A percentile compares a stretch with the other conserved stretches of the same genome.
phyloP scores from a whole-genome alignment of 805 yeast species.

The Wickerhamiella australiensis region DNA sequence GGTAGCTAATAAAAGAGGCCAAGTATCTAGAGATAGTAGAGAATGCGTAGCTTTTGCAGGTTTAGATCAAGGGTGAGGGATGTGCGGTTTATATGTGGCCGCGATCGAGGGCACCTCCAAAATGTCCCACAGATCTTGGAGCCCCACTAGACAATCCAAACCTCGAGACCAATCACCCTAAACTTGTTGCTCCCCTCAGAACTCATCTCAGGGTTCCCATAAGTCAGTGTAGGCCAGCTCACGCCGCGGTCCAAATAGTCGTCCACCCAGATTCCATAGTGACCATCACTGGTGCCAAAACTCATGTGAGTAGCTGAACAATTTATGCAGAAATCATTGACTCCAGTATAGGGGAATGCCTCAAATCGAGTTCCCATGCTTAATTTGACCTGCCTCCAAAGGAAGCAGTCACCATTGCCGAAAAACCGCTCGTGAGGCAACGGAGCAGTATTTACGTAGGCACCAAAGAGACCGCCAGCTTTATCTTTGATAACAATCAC shows the following conservation, averaged over 20 bases:
- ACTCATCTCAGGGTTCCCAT: conserved; percentile 75
- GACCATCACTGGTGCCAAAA: conserved; percentile 87
- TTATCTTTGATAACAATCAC: conserved; percentile 60
- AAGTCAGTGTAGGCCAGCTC: conserved; percentile 65
- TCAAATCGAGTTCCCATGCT: conserved; percentile 37
- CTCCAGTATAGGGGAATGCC: conserved; percentile 79
- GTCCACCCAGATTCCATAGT: conserved; percentile 84
- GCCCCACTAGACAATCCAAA: conserved; percentile 69
- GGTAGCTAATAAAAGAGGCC: not conserved
- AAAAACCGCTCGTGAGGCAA: conserved; percentile 66
- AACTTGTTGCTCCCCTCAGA: conserved; percentile 48
- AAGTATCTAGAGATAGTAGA: no score
- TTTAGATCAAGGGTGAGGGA: no score
- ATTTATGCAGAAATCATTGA: conserved; percentile 74
- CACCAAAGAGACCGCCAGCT: conserved; percentile 57
- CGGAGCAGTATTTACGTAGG: conserved; percentile 56
- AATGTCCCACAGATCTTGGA: no score
- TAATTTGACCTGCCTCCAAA: conserved; percentile 61
- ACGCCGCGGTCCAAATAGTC: conserved; percentile 64
- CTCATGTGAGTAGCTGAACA: conserved; percentile 68
- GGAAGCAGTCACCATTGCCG: conserved; percentile 92
- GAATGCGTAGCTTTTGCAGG: no score
- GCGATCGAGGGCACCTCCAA: no score
- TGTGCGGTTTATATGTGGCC: no score
- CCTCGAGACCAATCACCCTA: conserved; percentile 61